Evolutionary conservation across 139 green algal species (phyloP).

Genomic region (Chlorella vulgaris): DNA sequence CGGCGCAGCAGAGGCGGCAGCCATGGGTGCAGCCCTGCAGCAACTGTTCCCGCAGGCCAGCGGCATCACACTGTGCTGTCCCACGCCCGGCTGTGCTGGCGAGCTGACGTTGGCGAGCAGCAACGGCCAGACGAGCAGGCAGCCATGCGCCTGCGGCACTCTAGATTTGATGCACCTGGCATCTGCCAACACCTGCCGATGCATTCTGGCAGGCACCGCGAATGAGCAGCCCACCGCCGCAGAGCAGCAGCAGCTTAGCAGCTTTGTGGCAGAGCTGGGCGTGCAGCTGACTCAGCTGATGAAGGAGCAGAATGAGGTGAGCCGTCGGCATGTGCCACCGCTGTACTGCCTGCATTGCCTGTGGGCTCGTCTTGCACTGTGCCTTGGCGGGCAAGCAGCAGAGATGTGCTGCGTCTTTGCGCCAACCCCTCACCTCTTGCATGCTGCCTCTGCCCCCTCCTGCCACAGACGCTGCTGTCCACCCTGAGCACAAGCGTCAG

Average conservation of each 20-base stretch:
- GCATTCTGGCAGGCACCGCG: neutral
- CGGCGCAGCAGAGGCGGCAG: neutral
- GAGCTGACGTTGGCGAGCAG: neutral
- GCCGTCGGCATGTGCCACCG: neutral
- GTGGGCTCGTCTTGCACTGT: neutral
- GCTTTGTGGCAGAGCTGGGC: neutral
- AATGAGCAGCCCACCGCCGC: neutral
- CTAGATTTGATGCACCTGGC: neutral
- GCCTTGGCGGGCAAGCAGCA: no score
- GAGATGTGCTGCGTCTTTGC: neutral
- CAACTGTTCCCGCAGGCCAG: neutral
- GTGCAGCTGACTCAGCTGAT: neutral
- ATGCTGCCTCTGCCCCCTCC: no score
- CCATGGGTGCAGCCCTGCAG: neutral
- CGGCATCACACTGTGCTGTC: neutral
- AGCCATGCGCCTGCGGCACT: neutral
- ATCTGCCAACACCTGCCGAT: neutral
- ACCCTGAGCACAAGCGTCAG: neutral
- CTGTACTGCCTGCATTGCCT: neutral
- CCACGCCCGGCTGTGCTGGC: neutral
- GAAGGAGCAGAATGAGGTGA: constrained; percentile 4
- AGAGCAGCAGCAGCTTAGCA: neutral
- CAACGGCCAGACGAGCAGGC: neutral
- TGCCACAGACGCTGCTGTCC: neutral
- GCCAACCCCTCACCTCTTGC: neutral